phyloP scores from a whole-genome alignment of 164 flowering plant genomes.

The Annona cherimola region DNA sequence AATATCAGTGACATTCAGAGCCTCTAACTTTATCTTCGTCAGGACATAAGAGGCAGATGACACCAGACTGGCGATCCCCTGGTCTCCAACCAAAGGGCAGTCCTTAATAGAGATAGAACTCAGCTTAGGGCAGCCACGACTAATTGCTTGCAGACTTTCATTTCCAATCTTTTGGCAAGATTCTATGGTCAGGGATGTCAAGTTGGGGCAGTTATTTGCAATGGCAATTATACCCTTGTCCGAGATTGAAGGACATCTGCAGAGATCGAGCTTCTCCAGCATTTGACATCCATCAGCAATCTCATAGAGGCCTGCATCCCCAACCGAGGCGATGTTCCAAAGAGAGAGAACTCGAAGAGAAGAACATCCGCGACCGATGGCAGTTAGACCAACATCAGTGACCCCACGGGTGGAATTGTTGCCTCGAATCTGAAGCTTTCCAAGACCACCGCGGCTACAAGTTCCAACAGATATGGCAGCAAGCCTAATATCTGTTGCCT shows the following conservation, averaged over 20 bases:
- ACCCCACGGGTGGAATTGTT: constrained; percentile 42
- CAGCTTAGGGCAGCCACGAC: constrained; percentile 49
- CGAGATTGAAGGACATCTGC: constrained; percentile 54
- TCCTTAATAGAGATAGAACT: constrained; percentile 50
- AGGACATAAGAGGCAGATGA: constrained; percentile 42
- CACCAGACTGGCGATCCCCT: constrained; percentile 61
- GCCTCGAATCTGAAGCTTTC: constrained; percentile 66
- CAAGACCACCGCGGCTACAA: constrained; percentile 63
- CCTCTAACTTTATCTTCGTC: constrained; percentile 63
- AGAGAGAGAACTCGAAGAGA: constrained; percentile 59
- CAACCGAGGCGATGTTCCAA: constrained; percentile 51
- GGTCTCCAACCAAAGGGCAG: constrained; percentile 74
- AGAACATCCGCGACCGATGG: constrained; percentile 75
- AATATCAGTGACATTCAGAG: constrained; percentile 54
- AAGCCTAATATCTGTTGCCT: constrained; percentile 78
- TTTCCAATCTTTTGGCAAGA: constrained; percentile 63
- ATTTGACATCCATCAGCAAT: constrained; percentile 57
- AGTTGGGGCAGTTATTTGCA: constrained; percentile 59
- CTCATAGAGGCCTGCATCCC: constrained; percentile 61
- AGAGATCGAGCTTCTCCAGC: constrained; percentile 72
- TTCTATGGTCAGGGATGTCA: constrained; percentile 51
- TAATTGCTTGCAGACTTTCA: constrained; percentile 58
- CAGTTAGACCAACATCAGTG: constrained; percentile 56
- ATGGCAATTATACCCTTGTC: constrained; percentile 60
- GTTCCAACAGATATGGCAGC: constrained; percentile 81